These are phyloP conservation scores for Exophiala xenobiotica DNA, from an alignment of 2,329 filamentous ascomycete species.

Conservation along the genomic window DNA sequence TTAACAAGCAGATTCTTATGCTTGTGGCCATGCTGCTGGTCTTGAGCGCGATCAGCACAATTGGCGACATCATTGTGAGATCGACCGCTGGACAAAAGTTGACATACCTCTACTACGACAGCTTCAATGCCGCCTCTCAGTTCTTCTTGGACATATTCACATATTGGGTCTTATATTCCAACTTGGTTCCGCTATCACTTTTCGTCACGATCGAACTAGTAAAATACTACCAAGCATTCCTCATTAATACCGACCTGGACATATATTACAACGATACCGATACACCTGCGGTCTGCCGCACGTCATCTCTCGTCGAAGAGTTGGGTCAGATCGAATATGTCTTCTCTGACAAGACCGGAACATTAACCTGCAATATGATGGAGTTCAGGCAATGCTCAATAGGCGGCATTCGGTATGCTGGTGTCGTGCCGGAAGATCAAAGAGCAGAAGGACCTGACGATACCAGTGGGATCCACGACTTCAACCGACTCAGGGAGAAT, in stretches of 20 bases:
- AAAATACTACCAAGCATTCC: conserved; percentile 96
- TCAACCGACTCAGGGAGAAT: conserved; percentile 72
- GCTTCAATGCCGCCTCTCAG: conserved; percentile 67
- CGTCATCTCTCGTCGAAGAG: conserved; percentile 94
- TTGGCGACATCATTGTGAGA: conserved; percentile 82
- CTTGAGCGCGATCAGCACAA: conserved; percentile 84
- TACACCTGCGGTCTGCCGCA: conserved; percentile 92
- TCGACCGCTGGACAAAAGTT: conserved; percentile 63
- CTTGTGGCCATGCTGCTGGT: conserved; percentile 79
- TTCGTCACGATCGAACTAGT: conserved; percentile 98
- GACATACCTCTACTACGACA: conserved; percentile 63
- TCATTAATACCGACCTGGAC: conserved; percentile 96
- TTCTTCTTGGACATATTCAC: conserved; percentile 96
- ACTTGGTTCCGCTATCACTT: conserved; percentile 92
- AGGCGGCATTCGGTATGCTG: conserved; percentile 88
- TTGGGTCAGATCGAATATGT: conserved; percentile 98
- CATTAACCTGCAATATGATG: conserved; percentile 97
- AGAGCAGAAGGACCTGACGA: conserved; percentile 71
- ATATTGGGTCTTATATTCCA: conserved; percentile 97
- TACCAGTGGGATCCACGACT: conserved; percentile 80
- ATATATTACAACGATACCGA: conserved; percentile 97
- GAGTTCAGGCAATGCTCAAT: conserved; percentile 96
- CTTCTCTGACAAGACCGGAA: conserved; percentile 97
- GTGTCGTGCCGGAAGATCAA: conserved; percentile 87
- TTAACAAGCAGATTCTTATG: conserved; percentile 90